Conservation (phyloP, 441 rosid genomes). For the Omphalea diandra region DNA sequence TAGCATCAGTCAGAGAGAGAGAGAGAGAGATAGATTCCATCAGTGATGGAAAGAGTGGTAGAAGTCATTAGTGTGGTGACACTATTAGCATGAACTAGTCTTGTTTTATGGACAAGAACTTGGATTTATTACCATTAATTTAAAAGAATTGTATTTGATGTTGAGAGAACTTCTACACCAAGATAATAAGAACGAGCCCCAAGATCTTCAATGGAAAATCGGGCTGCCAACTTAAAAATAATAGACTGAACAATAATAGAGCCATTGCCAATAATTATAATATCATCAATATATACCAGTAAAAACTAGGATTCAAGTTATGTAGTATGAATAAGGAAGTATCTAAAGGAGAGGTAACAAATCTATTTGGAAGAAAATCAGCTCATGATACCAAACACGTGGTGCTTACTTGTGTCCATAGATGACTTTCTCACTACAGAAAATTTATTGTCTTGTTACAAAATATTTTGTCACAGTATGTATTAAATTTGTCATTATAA, state of each 20-base stretch:
- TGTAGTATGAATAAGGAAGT: background rate
- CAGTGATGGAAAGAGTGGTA: rapidly evolving
- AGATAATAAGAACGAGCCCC: background rate
- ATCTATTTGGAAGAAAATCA: background rate
- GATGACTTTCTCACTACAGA: background rate
- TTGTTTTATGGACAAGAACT: background rate
- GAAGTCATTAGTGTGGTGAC: background rate
- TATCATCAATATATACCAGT: no score
- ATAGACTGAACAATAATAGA: no score
- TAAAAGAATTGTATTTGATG: no score
- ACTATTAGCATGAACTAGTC: background rate
- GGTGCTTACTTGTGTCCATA: conserved; percentile 16
- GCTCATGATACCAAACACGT: conserved; percentile 10
- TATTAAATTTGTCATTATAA: no score
- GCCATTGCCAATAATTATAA: background rate
- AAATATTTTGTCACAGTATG: no score
- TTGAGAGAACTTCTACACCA: background rate
- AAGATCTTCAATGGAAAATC: background rate
- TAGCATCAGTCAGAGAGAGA: background rate
- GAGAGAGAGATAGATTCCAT: rapidly evolving
- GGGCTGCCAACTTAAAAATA: background rate
- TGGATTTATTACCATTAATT: no score
- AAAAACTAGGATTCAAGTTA: background rate
- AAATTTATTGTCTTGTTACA: no score
- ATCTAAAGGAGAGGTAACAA: background rate